Conservation (phyloP, 371 early-diverging fungal species). For the Mortierella sp. region DNA sequence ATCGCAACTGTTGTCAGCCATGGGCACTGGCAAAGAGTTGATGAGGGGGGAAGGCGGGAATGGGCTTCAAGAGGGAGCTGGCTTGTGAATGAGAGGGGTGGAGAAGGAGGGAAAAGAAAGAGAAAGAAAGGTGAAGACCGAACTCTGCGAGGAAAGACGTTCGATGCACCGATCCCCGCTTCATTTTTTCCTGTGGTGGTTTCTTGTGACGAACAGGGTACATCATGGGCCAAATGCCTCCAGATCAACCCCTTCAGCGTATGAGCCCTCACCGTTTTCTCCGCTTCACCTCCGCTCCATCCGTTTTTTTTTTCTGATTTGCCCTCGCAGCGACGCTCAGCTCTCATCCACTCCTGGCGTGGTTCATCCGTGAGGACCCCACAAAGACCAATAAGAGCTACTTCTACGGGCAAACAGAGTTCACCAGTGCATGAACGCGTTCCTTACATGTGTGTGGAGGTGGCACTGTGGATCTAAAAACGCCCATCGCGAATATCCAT, state of each 20-base stretch:
- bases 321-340: no score
- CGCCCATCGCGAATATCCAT: no score
- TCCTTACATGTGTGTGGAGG: no score
- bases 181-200: background rate
- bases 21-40: background rate
- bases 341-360: no score
- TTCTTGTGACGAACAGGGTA: no score
- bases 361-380: no score
- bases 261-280: background rate
- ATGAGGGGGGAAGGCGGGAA: background rate
- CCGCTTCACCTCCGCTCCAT: constrained; percentile 8
- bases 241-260: background rate
- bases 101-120: background rate
- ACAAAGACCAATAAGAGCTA: no score
- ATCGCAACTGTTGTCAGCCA: background rate
- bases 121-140: background rate
- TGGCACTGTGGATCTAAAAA: no score
- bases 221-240: background rate
- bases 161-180: background rate
- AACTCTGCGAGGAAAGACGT: background rate
- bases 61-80: background rate
- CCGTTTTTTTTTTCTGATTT: no score
- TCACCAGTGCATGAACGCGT: no score
- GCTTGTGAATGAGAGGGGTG: no score
- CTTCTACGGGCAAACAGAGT: no score